Evolutionary conservation across 2,329 filamentous ascomycete species (phyloP), one percentile per base, ranked within the genome.

Genomic region (Fusarium sp.): DNA sequence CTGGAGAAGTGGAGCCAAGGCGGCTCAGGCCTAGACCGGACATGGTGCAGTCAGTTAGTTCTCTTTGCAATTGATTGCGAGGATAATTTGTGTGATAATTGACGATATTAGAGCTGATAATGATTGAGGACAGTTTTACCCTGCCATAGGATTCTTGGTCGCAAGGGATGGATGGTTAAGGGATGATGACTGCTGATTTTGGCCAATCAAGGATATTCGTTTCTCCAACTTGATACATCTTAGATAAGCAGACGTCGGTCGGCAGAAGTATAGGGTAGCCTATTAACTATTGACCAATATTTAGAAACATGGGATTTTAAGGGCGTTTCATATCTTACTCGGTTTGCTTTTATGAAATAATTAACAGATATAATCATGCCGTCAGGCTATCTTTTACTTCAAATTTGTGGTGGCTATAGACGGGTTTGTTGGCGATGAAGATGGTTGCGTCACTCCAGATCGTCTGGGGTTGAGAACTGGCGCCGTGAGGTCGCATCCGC

Each of bases 1-100:
- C 62, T 7, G 62, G 62, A 1, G 52, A 63, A 14, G 58, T 63
- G 58, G 60, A 65, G 20, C 53, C 60, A 2, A 38, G 9, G 2
- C 26, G 49, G 10, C 20, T 36, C 24, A 28, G 10, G 14, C 43
- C 38, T 63, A 34, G 7, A 13, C n/a, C 2, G 18, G 60, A 39
- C 62, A 65, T 28, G 40, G 6, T 11, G 2, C 13, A 15, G 6
- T 14, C 13, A 15, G 6, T 14, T 10, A 0, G 6, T 15, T 10
- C 2, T 15, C 3, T 14, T 10, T 10, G 14, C n/a, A 3, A 9
- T 17, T 26, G 15, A 5, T 31, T 14, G 14, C 0, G 5, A 18
- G 10, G 13, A 17, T 3, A 0, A 54, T 26, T 18, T 28, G 26
- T 1, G 24, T 15, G n/a, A 20, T 48, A 5, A 15, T 10, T 44